A percentile compares a stretch with the other conserved stretches of the same genome.
Evolutionary conservation across 169 alveolate genomes (phyloP).

Genomic region (Plasmodium vivax): DNA sequence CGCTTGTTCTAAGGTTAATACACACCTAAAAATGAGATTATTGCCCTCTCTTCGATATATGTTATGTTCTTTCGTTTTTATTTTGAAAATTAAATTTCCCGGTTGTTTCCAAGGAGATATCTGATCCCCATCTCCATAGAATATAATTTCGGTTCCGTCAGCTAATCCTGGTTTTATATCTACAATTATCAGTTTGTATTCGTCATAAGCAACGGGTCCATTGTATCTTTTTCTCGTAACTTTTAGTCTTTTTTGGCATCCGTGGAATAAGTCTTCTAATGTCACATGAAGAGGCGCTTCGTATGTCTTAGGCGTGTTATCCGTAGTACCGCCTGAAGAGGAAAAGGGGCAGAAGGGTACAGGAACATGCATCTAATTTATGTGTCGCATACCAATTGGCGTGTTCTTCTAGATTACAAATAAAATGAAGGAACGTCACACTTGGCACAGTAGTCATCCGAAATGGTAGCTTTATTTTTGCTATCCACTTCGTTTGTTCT

Average conservation of each 20-base stretch:
- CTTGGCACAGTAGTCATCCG: not conserved
- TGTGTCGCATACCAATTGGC: not conserved
- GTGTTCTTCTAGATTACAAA: not conserved
- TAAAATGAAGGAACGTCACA: not conserved
- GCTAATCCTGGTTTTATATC: slow-evolving; percentile 89
- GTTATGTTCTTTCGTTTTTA: slow-evolving; percentile 83
- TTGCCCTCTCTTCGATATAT: slow-evolving; percentile 83
- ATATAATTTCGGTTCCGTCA: slow-evolving; percentile 87
- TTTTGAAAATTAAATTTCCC: slow-evolving; percentile 85
- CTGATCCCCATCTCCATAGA: slow-evolving; percentile 89
- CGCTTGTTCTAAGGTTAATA: slow-evolving; percentile 86
- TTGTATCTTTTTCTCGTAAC: slow-evolving; percentile 84
- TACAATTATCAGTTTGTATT: slow-evolving; percentile 82
- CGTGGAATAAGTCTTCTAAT: slow-evolving; percentile 84
- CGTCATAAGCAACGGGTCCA: slow-evolving; percentile 77
- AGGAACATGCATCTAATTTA: not conserved
- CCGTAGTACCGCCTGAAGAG: not conserved
- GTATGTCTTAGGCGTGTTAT: slow-evolving; percentile 59
- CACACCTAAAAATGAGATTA: slow-evolving; percentile 83
- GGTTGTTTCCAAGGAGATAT: slow-evolving; percentile 83
- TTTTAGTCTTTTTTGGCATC: slow-evolving; percentile 85
- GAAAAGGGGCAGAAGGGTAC: not conserved
- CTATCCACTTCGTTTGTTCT: not conserved
- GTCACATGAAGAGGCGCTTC: slow-evolving; percentile 84
- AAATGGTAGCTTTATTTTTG: not conserved